Evolutionary conservation across 306 rosid genomes (phyloP), one percentile per base, ranked within the genome.

Genomic region (Sophora flavescens): DNA sequence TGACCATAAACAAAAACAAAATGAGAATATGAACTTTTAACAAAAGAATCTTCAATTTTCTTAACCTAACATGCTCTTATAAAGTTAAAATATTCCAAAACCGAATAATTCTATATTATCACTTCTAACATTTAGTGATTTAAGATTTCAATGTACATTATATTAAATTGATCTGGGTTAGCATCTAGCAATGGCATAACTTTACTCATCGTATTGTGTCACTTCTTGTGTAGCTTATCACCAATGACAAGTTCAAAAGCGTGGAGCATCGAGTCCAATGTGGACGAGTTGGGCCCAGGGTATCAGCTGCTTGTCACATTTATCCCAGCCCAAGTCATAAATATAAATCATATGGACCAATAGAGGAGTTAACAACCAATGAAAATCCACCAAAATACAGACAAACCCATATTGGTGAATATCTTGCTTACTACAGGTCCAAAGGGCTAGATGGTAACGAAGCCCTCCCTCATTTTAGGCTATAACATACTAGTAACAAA

Each of bases 181-280:
- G 50, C 26, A 36, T 39, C 15, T 13, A 14, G 16, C 36, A 39
- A 16, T 7, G 59, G 22, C 70, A 38, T 12, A 44, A 63, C 15
- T 30, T 16, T 10, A 61, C 47, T 75, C 0, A 33, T 58, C 32
- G 17, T 12, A 32, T 32, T 39, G 12, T 63, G 12, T 60, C 14
- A 6, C 9, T 44, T 67, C 6, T 26, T 63, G 58, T 38, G 84
- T 77, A 93, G 98, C 90, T 91, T 3, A 88, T 91, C 56, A 89
- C 88, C 50, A 91, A 93, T 51, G 97, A 91, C 85, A 89, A 84
- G 85, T 87, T 89, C 89, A 87, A 64, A 64, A 91, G 96, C 39
- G 93, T 87, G 66, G 89, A 89, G 88, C 98, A 90, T 26, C 70
- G 91, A 75, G 98, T 90, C 6, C 75, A 87, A 74, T 88, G 78